A percentile compares a stretch with the other conserved stretches of the same genome.
Evolutionary conservation across 1,284 basidiomycete species (phyloP).

Genomic region (Ustilago trichophora): DNA sequence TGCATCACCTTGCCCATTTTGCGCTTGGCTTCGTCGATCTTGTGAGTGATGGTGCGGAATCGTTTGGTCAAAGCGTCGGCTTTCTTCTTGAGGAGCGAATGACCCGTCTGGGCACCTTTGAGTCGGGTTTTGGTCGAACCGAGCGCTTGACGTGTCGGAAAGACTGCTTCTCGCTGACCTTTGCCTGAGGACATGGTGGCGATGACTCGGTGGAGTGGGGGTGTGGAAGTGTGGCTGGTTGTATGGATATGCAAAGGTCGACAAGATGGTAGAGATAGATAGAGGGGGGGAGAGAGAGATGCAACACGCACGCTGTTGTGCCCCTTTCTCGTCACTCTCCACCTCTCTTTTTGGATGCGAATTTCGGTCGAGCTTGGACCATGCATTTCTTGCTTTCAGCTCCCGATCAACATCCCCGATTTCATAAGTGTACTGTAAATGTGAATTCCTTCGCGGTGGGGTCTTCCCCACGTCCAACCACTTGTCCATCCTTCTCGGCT

Average conservation of each 20-base stretch:
- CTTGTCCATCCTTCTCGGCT: constrained; percentile 8
- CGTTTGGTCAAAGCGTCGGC: constrained; percentile 92
- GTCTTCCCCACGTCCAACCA: constrained; percentile 10
- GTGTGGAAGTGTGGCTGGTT: neutral
- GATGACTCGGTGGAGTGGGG: neutral
- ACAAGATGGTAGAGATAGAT: neutral
- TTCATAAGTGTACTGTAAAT: too few relatives aligned
- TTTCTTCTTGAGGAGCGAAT: constrained; percentile 96
- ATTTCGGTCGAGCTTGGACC: constrained; percentile 27
- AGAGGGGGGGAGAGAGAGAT: neutral
- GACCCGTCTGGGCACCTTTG: constrained; percentile 96
- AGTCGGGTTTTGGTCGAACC: constrained; percentile 91
- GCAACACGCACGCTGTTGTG: neutral
- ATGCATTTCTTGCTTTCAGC: neutral
- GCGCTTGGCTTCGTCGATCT: constrained; percentile 91
- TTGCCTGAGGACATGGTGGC: constrained; percentile 79
- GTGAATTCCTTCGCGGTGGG: constrained; percentile 6
- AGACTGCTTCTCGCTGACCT: constrained; percentile 87
- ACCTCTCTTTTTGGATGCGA: neutral
- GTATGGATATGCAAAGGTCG: too few relatives aligned
- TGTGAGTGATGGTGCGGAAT: constrained; percentile 74
- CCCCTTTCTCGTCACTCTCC: constrained; percentile 5
- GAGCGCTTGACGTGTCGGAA: constrained; percentile 75
- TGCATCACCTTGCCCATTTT: constrained; percentile 99
- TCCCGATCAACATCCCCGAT: too few relatives aligned